phyloP scores from a whole-genome alignment of 768 basidiomycete genomes.

The Auricularia cornea region DNA sequence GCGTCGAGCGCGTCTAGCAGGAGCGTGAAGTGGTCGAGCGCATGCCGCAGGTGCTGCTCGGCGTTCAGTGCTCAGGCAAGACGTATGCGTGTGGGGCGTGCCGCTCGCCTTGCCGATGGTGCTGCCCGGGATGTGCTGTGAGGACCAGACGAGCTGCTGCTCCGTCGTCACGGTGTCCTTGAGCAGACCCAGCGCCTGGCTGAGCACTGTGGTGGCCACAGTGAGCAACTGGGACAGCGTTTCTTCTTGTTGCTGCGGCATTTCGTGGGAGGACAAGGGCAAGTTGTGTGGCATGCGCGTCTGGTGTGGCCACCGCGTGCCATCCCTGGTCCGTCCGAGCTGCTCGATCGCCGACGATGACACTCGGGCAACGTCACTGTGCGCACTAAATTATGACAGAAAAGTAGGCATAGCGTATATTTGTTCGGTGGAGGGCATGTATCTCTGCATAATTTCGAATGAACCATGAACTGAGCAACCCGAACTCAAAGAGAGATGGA shows the following conservation, averaged over 20 bases:
- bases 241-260: conserved; percentile 6
- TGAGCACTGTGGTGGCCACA: conserved; percentile 58
- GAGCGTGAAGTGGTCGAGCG: conserved; percentile 72
- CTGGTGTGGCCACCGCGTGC: not conserved
- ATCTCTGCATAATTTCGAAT: conserved; percentile 77
- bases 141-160: conserved; percentile 57
- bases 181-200: conserved; percentile 66
- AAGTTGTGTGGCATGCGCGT: not conserved
- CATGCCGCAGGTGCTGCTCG: conserved; percentile 73
- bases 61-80: not conserved
- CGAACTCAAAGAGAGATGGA: conserved; percentile 84
- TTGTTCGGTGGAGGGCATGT: conserved; percentile 30
- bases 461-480: conserved; percentile 45
- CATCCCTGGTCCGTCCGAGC: too few species aligned
- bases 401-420: conserved; percentile 2
- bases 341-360: not conserved
- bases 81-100: not conserved
- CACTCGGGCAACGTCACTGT: conserved; percentile 6
- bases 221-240: conserved; percentile 47
- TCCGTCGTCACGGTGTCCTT: conserved; percentile 58
- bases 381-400: too few species aligned
- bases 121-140: conserved; percentile 76
- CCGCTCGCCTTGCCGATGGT: conserved; percentile 57
- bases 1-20: conserved; percentile 34
- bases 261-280: conserved; percentile 3